Base-by-base conservation (phyloP, 2,329 filamentous ascomycete genomes). In the Verticillium isaacii region DNA sequence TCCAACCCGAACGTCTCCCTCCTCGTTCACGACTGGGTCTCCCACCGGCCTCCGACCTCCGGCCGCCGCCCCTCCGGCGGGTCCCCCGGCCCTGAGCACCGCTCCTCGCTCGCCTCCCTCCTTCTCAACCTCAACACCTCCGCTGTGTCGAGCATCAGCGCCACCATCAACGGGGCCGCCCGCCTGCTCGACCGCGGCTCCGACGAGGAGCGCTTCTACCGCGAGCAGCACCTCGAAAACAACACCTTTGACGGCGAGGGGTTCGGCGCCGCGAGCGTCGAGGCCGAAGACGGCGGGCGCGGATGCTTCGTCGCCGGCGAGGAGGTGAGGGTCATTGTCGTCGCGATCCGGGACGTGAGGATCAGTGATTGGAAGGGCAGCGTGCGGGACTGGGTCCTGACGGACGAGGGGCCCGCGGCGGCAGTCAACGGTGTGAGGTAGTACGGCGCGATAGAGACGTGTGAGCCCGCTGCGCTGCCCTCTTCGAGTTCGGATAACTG, bases 331-430 rank as follows among this genome's bases (percentile, higher is more conserved):
- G 93, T 97, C 7, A 92, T 98, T 37, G 85, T 94, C 6, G 95
- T 98, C 8, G 86, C 84, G 68, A 92, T 98, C 68, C 85, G 84
- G 69, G 91, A 93, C 72, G 93, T 95, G 57, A 85, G 93, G 70
- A 96, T 96, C 69, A 93, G 91, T 66, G 95, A 97, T 74, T 97
- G 91, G 90, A 97, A 97, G 79, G 94, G 95, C n/a, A 86, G 88
- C 15, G 92, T 98, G 5, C 86, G 90, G 69, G 94, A 98, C 72
- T 98, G 80, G 78, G 82, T 82, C 1, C 70, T 85, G 63, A 74
- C 75, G 3, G 72, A 77, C n/a, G 72, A 72, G 32, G 72, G 62
- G 4, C 63, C 65, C 1, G 60, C 71, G 23, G 69, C 34, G 45
- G 62, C 57, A 6, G 63, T 81, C 12, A 84, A 84, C 61, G 81